Evolutionary conservation across 1,139 yeast species (phyloP).

Genomic region (Diutina scorzettiae): DNA sequence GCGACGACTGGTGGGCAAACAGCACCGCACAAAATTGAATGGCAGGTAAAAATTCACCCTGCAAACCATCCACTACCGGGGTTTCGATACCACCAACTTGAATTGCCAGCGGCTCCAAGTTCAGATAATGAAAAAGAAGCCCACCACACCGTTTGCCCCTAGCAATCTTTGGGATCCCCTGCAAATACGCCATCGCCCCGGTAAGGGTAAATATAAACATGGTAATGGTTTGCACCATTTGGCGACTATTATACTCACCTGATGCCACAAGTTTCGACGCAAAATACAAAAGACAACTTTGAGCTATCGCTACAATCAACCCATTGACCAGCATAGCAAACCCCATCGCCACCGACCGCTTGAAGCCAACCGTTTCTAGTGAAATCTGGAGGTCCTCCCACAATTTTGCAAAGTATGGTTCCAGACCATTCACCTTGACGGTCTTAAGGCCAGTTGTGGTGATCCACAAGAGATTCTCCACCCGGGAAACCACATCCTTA

Average conservation of each 20-base stretch:
- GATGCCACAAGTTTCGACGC: conserved; percentile 60
- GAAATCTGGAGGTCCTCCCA: conserved; percentile 14
- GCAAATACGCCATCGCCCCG: conserved; percentile 45
- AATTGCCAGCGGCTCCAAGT: conserved; percentile 17
- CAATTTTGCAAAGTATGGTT: conserved; percentile 29
- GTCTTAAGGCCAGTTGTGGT: conserved; percentile 50
- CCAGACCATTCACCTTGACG: conserved; percentile 44
- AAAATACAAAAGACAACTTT: conserved; percentile 60
- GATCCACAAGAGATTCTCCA: conserved; percentile 49
- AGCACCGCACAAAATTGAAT: conserved; percentile 30
- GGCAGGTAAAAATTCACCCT: conserved; percentile 8
- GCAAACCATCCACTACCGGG: conserved; percentile 8
- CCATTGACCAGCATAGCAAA: conserved; percentile 50
- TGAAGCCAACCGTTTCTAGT: conserved; percentile 18
- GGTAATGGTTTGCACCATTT: conserved; percentile 58
- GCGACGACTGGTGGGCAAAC: conserved; percentile 33
- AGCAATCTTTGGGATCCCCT: conserved; percentile 62
- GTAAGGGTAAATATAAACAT: conserved; percentile 63
- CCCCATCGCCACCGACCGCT: conserved; percentile 46
- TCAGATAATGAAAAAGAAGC: conserved; percentile 35
- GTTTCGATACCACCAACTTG: conserved; percentile 20
- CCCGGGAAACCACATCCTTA: conserved; percentile 39
- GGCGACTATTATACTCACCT: conserved; percentile 40
- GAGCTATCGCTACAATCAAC: conserved; percentile 45
- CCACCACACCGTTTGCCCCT: conserved; percentile 68